Conservation (phyloP, 1,139 yeast species). For the Torulaspora pretoriensis region DNA sequence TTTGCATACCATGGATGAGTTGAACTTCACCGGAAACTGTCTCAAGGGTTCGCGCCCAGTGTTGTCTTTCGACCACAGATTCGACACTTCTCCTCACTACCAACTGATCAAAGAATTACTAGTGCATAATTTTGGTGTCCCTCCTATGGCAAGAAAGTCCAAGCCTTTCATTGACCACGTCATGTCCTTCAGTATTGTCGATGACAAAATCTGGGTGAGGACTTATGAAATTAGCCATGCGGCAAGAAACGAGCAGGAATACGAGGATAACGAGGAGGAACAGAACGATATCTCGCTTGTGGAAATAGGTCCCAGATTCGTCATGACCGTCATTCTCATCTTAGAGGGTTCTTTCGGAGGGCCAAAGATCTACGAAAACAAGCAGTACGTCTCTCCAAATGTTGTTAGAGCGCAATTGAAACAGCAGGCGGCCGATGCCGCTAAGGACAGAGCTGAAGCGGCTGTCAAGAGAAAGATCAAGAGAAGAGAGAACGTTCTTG, state of each 20-base stretch:
- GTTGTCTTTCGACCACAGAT: slow-evolving; percentile 77
- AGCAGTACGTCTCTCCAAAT: slow-evolving; percentile 94
- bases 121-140: slow-evolving; percentile 88
- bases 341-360: slow-evolving; percentile 98
- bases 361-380: slow-evolving; percentile 94
- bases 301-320: slow-evolving; percentile 97
- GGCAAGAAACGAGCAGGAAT: slow-evolving; percentile 47
- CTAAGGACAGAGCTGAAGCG: slow-evolving; percentile 73
- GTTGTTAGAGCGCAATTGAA: slow-evolving; percentile 85
- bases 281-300: slow-evolving; percentile 64
- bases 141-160: slow-evolving; percentile 89
- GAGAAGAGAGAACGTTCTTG: slow-evolving; percentile 69
- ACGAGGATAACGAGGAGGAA: slow-evolving; percentile 40
- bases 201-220: slow-evolving; percentile 92
- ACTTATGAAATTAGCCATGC: slow-evolving; percentile 89
- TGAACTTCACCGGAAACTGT: slow-evolving; percentile 94
- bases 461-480: slow-evolving; percentile 71
- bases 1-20: slow-evolving; percentile 92
- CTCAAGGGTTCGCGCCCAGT: slow-evolving; percentile 95
- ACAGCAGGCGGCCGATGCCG: slow-evolving; percentile 76
- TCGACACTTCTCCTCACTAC: slow-evolving; percentile 63
- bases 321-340: slow-evolving; percentile 84
- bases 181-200: slow-evolving; percentile 86
- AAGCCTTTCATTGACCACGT: slow-evolving; percentile 96
- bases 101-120: slow-evolving; percentile 80